Percentiles rank a stretch among this genome's conserved stretches.
Evolutionary conservation across 306 rosid species (phyloP).

Genomic region (Trifolium pratense): DNA sequence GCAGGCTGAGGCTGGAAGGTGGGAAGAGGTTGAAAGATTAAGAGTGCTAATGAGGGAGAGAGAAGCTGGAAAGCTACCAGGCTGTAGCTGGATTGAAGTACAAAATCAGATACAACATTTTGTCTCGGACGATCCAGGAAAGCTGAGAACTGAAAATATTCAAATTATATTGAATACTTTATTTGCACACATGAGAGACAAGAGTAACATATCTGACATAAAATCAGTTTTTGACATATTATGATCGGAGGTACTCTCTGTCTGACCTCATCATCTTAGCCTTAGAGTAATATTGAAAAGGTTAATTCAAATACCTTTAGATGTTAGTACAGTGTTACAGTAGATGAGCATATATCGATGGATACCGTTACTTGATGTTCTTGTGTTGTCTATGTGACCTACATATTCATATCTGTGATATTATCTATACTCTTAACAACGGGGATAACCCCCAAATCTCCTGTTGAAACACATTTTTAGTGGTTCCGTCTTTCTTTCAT

Average conservation of each 20-base stretch:
- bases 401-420: conserved; percentile 5
- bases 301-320: neutral
- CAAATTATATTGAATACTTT: conserved; percentile 47
- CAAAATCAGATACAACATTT: conserved; percentile 59
- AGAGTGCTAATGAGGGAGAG: conserved; percentile 65
- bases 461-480: no score
- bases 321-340: conserved; percentile 1
- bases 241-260: conserved; percentile 35
- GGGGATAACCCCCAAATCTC: no score
- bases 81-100: conserved; percentile 83
- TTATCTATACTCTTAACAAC: no score
- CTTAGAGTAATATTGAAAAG: conserved; percentile 7
- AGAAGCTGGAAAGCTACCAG: conserved; percentile 68
- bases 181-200: conserved; percentile 59
- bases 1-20: conserved; percentile 74
- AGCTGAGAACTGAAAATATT: conserved; percentile 54
- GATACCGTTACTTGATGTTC: conserved; percentile 1
- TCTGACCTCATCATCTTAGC: conserved; percentile 4
- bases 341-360: conserved; percentile 6
- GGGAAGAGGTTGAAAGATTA: conserved; percentile 75
- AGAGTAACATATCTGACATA: conserved; percentile 40
- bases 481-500: no score
- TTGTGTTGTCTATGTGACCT: conserved; percentile 14
- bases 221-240: conserved; percentile 41
- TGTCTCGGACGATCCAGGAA: conserved; percentile 57